Evolutionary conservation across 495 filamentous ascomycete species (phyloP).

Genomic region (Hyaloscypha hepaticicola): DNA sequence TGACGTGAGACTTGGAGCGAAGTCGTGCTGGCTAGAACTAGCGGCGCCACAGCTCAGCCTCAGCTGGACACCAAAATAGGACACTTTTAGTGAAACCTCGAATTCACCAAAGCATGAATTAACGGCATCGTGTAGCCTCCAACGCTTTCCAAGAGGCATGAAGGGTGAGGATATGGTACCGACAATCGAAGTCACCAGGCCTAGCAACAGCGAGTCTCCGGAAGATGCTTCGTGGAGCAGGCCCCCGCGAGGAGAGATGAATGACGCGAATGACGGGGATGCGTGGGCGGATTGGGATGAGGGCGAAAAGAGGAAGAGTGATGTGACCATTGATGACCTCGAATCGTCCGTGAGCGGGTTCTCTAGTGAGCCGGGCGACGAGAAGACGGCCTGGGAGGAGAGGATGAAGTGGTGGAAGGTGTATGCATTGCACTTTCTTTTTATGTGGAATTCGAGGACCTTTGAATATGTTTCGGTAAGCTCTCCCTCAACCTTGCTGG

Average conservation of each 20-base stretch:
- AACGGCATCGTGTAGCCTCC: neutral
- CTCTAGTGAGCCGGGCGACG: neutral
- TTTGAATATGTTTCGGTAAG: conserved; percentile 42
- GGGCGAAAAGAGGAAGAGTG: neutral
- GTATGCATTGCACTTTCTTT: conserved; percentile 44
- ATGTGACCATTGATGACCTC: neutral
- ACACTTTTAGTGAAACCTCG: neutral
- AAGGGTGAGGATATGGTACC: neutral
- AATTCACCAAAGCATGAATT: neutral
- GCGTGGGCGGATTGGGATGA: neutral
- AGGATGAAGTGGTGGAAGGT: conserved; percentile 41
- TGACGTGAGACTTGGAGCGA: neutral
- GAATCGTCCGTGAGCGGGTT: neutral
- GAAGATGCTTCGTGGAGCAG: neutral
- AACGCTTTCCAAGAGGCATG: neutral
- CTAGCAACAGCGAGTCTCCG: neutral
- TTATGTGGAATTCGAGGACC: conserved; percentile 39
- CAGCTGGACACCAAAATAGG: neutral
- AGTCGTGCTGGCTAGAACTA: neutral
- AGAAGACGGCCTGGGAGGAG: conserved; percentile 12
- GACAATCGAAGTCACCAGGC: neutral
- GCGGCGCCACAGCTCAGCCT: neutral
- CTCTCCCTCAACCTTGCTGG: neutral
- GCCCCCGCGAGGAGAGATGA: neutral
- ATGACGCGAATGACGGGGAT: neutral